Percentiles rank a stretch among this genome's conserved stretches.
These are phyloP conservation scores for Leccinum uliginosum DNA, from an alignment of 768 basidiomycete genomes.

Conservation along the genomic window DNA sequence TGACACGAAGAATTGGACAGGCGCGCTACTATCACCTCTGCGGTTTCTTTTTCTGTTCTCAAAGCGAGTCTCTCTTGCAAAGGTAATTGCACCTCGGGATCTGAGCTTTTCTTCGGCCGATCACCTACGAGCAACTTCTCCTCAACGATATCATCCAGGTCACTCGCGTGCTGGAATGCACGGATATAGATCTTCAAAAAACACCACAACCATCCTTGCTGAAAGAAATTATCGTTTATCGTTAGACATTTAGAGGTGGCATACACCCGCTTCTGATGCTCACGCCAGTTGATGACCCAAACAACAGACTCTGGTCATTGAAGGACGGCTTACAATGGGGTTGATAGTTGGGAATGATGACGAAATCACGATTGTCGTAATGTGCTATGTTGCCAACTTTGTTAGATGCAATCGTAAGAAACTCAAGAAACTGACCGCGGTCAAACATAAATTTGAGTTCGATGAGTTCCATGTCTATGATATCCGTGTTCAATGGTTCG, in stretches of 20 bases:
- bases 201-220: conserved; percentile 70
- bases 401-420: conserved; percentile 6
- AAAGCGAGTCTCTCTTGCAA: conserved; percentile 55
- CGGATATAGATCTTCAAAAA: conserved; percentile 78
- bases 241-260: background rate
- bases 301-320: conserved; percentile 64
- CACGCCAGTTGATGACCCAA: conserved; percentile 61
- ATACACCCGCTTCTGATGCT: conserved; percentile 21
- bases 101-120: conserved; percentile 60
- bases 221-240: background rate
- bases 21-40: conserved; percentile 41
- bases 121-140: conserved; percentile 80
- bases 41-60: conserved; percentile 46
- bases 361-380: conserved; percentile 84
- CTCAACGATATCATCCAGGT: conserved; percentile 75
- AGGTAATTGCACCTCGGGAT: conserved; percentile 46
- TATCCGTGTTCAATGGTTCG: conserved; percentile 64
- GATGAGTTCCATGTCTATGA: conserved; percentile 79
- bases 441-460: conserved; percentile 83
- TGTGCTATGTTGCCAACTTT: conserved; percentile 45
- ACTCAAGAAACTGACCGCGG: conserved; percentile 44
- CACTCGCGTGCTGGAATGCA: conserved; percentile 72
- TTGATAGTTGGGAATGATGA: conserved; percentile 76
- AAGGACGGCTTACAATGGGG: conserved; percentile 49
- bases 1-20: background rate